Conservation (phyloP, 768 basidiomycete genomes). For the Agaricus sinodeliciosus region DNA sequence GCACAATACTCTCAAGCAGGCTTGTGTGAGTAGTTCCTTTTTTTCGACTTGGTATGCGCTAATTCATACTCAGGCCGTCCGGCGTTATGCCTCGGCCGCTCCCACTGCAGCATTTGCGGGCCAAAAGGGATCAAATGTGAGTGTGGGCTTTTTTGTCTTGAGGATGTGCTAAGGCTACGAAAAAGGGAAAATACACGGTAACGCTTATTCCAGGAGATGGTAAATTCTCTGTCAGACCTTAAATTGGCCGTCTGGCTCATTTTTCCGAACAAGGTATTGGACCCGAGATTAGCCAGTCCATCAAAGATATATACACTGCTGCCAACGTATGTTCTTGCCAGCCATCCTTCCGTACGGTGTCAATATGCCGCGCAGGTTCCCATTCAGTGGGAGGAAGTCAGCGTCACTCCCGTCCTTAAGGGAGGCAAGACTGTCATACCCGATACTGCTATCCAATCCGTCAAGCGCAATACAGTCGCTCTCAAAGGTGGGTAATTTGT, state of each 20-base stretch:
- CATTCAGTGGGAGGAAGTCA: constrained; percentile 99
- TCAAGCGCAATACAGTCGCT: constrained; percentile 96
- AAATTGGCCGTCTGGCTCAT: neutral
- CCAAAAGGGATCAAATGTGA: constrained; percentile 80
- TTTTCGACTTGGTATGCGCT: constrained; percentile 9
- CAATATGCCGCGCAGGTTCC: constrained; percentile 63
- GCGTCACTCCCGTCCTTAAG: constrained; percentile 89
- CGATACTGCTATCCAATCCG: constrained; percentile 80
- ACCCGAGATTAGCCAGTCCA: constrained; percentile 94
- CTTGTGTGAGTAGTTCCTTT: constrained; percentile 35
- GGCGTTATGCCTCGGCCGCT: constrained; percentile 67
- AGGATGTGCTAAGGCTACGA: neutral
- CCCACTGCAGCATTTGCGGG: constrained; percentile 90
- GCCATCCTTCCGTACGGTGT: neutral
- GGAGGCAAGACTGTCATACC: constrained; percentile 97
- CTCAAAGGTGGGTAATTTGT: constrained; percentile 67
- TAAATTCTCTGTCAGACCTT: constrained; percentile 25
- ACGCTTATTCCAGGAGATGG: constrained; percentile 97
- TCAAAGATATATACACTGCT: constrained; percentile 88
- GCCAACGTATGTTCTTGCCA: constrained; percentile 53
- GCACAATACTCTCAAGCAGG: constrained; percentile 40
- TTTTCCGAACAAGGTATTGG: constrained; percentile 73
- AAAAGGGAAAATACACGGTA: constrained; percentile 91
- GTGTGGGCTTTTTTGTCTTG: constrained; percentile 21
- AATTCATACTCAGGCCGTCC: constrained; percentile 32